Evolutionary conservation across 75 land plant species (phyloP).

Genomic region (Sequoiadendron giganteum): DNA sequence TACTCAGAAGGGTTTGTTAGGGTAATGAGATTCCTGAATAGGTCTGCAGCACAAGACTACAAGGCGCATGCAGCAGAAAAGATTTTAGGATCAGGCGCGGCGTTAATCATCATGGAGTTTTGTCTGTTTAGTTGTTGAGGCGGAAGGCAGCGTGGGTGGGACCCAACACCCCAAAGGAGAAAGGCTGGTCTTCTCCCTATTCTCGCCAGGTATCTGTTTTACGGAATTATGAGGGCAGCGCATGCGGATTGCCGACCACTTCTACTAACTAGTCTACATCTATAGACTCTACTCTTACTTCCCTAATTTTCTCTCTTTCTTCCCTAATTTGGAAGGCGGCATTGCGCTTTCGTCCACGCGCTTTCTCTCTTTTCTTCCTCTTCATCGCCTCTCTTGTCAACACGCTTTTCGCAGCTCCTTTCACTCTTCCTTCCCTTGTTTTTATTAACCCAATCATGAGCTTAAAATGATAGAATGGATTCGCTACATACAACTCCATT

Average conservation of each 20-base stretch:
- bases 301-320: neutral
- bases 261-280: neutral
- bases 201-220: slow-evolving; percentile 5
- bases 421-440: neutral
- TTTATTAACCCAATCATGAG: neutral
- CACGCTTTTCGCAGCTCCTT: neutral
- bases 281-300: neutral
- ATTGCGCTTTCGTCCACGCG: neutral
- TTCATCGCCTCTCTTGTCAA: neutral
- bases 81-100: neutral
- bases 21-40: slow-evolving; percentile 11
- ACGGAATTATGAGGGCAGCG: neutral
- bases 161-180: neutral
- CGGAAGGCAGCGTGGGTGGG: neutral
- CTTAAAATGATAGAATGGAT: neutral
- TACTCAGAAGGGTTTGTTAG: neutral
- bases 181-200: neutral
- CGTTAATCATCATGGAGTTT: neutral
- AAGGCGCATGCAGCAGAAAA: slow-evolving; percentile 4
- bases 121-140: neutral
- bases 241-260: neutral
- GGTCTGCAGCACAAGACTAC: slow-evolving; percentile 10
- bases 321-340: neutral
- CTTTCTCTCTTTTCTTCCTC: neutral
- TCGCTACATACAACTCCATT: neutral